Base-by-base conservation (phyloP, 768 basidiomycete genomes). In the Kwoniella europaea region DNA sequence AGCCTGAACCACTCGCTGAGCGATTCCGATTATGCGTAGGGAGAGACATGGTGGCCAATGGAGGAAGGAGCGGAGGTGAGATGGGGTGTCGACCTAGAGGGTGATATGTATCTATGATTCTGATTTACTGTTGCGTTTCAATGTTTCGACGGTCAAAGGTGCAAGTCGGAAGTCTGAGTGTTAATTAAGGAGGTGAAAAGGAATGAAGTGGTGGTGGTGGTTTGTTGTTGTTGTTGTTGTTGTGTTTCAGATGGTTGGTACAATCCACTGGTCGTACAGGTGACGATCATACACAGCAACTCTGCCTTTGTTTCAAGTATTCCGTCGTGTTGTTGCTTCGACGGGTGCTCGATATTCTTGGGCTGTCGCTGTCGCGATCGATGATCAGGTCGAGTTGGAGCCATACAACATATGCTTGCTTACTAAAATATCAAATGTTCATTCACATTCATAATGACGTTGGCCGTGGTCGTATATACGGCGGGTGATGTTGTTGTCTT, bases 1-100 rank as follows among this genome's bases (percentile, higher is more conserved):
- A 52, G 27, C 52, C 67, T n/a, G 63, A 35, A 3, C 68, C 68
- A 64, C 59, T 63, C 35, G 60, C 18, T 41, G 67, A 68, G 10
- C 67, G 58, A 5, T 41, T 56, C 20, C 67, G 60, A 20, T 35
- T 43, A 50, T 68, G 67, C 6, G 59, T 43, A 27, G 59, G 59
- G 22, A 61, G 59, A 43, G 59, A 29, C 59, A 61, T 61, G 42
- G 18, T 44, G 22, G 24, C 20, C 9, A 35, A 29, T 24, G 13
- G 22, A 9, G n/a, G 29, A 3, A 24, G 24, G 9, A 13, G 3
- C 4, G n/a, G 29, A 12, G 57, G 5, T 35, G 57, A 35, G 13
- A 35, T 7, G 22, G 57, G 24, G 24, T 27, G 13, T 10, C 12
- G 29, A 35, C 12, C 2, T 10, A 29, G 20, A 58, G 2, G 57